phyloP scores from a whole-genome alignment of 345 rosid genomes.

The Alliaria petiolata region DNA sequence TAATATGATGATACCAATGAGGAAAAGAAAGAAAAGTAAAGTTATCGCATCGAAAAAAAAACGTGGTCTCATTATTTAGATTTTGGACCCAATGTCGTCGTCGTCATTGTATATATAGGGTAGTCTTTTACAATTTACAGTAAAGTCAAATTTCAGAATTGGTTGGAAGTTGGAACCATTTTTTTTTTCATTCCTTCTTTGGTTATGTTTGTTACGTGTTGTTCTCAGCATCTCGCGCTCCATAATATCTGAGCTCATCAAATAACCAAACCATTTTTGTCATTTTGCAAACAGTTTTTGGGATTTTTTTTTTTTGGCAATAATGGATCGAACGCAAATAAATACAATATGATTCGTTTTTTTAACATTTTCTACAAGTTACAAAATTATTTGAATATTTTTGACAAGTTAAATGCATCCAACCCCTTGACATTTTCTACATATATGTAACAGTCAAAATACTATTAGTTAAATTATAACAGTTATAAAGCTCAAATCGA shows the following conservation, averaged over 20 bases:
- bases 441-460: neutral
- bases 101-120: neutral
- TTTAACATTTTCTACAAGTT: neutral
- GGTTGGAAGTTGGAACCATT: neutral
- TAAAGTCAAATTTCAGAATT: conserved; percentile 12
- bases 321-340: neutral
- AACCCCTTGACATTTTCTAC: no score
- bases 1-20: neutral
- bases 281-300: conserved; percentile 1
- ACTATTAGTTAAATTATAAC: neutral
- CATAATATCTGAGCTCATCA: conserved; percentile 19
- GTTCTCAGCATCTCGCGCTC: conserved; percentile 16
- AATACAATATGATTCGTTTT: neutral
- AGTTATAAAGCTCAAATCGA: neutral
- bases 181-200: conserved; percentile 2
- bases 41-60: neutral
- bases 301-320: neutral
- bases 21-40: neutral
- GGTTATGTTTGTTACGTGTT: conserved; percentile 23
- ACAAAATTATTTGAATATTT: neutral
- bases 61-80: neutral
- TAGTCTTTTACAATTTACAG: neutral
- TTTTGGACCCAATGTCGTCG: neutral
- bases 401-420: no score
- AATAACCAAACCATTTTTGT: conserved; percentile 11